Evolutionary conservation across 768 basidiomycete species (phyloP), one percentile per base, ranked within the genome.

Genomic region (Hypholoma sublateritium): DNA sequence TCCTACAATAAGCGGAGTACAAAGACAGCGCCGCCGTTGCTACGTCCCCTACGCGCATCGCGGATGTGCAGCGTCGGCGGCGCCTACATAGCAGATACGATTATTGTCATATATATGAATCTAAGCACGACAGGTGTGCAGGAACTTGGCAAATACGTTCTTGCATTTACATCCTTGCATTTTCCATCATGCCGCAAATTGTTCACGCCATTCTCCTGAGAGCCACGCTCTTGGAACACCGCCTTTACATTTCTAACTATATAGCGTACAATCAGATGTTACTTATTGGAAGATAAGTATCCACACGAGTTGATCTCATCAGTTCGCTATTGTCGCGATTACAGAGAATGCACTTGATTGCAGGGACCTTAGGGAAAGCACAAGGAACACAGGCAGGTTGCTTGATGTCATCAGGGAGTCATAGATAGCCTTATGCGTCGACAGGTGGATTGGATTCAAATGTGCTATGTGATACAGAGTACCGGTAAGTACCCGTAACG

Each of bases 1-100:
- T 84, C 59, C 76, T 94, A 50, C 84, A 88, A 69, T 93, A 74
- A 75, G 67, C 34, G 28, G 43, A 13, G 39, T 2, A 53, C 52
- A 32, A 53, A 53, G 52, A 21, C 28, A 34, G 51, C 39, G 39
- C 53, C 43, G 42, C 42, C 22, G 53, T 53, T 53, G 53, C 53
- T 53, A 53, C 53, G 43, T 53, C 44, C n/a, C 32, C 34, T 52
- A 39, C 28, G 41, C 24, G 17, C 25, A 45, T 44, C 43, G 53
- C 53, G 53, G 42, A 44, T 35, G 43, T n/a, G n/a, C 42, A 53
- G 34, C 13, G 53, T 21, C 53, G 25, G 14, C 43, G 32, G 39
- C 24, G 28, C 16, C 12, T 21, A n/a, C n/a, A n/a, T n/a, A 22
- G 37, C 42, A 19, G 36, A 17, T 51, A 28, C 24, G 44, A 17